Base-by-base conservation (phyloP, 768 basidiomycete genomes). In the Kwoniella bestiolae region DNA sequence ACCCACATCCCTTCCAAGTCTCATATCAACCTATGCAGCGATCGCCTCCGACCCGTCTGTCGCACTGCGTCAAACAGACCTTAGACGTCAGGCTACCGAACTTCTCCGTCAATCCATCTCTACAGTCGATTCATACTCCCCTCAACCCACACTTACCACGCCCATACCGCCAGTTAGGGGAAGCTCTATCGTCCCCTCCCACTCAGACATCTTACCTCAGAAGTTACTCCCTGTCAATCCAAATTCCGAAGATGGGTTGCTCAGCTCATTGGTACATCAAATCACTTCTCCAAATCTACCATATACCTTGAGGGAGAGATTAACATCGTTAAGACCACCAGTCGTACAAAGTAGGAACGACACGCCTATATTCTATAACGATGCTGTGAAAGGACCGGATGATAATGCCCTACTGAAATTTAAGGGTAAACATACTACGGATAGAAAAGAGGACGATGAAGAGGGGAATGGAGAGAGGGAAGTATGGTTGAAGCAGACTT, bases 251-350 rank as follows among this genome's bases (percentile, higher is more conserved):
- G 5, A 11, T 16, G 65, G 65, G 4, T 31, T 70, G 5, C 59
- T 74, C 34, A 58, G 68, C 18, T 65, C 67, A 5, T 56, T 74
- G 3, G 63, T 74, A 2, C 51, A 72, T 28, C 67, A 70, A 34
- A 72, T 74, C 25, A 61, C 68, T 3, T 73, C 73, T 6, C 73
- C 73, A 3, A 45, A 75, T 57, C 65, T 77, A 18, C 76, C 76
- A 12, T 68, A 66, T 34, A 34, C 51, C 8, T 61, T 77, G 0
- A 38, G 67, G n/a, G 74, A 73, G 35, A 18, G 76, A 47, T 66
- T 77, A 21, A 75, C 72, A 0, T 64, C 72, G 5, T 49, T 77
- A 7, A 58, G 76, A 21, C 71, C 76, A 12, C 76, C 76, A 0
- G 23, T 68, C 8, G 44, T 69, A 4, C 70, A 70, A 23, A 66